Base-by-base conservation (phyloP, 169 alveolate genomes). In the Besnoitia besnoiti region DNA sequence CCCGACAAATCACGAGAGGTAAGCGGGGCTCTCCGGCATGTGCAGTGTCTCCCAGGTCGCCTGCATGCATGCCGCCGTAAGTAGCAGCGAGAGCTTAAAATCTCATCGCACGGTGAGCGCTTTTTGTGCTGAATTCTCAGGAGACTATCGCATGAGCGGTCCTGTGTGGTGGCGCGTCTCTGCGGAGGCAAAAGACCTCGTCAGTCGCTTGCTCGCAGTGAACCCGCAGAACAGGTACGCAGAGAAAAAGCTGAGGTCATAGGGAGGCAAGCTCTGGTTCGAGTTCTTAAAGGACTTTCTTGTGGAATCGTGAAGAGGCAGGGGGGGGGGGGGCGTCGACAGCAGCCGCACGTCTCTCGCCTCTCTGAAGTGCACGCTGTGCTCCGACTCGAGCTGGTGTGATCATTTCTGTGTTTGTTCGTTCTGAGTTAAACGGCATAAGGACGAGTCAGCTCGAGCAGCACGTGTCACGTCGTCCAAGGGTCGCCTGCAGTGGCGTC, bases 111-210 rank as follows among this genome's bases (percentile, higher is more conserved):
- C n/a, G 14, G 50, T 76, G n/a, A n/a, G 55, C 33, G 49, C 30
- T 0, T 49, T 7, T 21, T 35, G 37, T 39, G 39, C 33, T 4
- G 46, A 4, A 14, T 50, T 33, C 59, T 16, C 82, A 90, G 95
- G 95, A 21, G 93, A 95, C 85, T 96, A 92, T 85, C 85, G 94
- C 33, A 96, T 96, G 94, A 90, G 91, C 85, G 95, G 95, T 8
- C 85, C 94, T 37, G 98, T 95, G 62, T 97, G 98, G 98, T 91
- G 93, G 75, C 90, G 96, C 40, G 96, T 98, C 40, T 97, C 99
- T 67, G 97, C 95, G 44, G 99, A 98, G 88, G 99, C 98, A 27
- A 98, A 98, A 92, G 98, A 97, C 61, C 95, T 98, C 85, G 97
- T 98, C n/a, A 92, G 94, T 76, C 96, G 96, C 77, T 95, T 98